A percentile compares a stretch with the other conserved stretches of the same genome.
phyloP scores from a whole-genome alignment of 2,329 filamentous ascomycete species.

The Ophiosphaerella korrae region DNA sequence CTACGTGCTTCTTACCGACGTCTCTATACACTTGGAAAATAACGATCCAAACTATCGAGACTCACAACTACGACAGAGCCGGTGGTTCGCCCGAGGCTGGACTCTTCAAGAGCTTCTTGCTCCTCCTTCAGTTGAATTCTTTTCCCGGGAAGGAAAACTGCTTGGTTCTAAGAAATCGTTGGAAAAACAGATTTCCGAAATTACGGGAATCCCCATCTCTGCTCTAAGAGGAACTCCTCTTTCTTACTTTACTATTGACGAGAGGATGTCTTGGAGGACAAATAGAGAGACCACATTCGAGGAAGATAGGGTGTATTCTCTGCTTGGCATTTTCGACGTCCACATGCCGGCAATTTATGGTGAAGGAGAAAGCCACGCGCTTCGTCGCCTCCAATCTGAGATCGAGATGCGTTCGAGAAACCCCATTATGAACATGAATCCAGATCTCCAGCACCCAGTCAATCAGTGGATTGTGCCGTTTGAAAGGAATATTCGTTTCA shows the following conservation, averaged over 20 bases:
- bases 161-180: slow-evolving; percentile 4
- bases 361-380: no score
- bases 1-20: no score
- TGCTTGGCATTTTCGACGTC: not conserved
- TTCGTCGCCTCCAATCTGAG: no score
- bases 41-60: no score
- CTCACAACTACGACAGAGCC: no score
- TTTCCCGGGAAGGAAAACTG: slow-evolving; percentile 4
- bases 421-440: no score
- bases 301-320: slow-evolving; percentile 1
- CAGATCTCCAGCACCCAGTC: no score
- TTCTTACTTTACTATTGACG: slow-evolving; percentile 5
- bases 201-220: slow-evolving; percentile 3
- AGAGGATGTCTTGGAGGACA: slow-evolving; percentile 10
- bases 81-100: not conserved
- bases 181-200: slow-evolving; percentile 1
- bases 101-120: slow-evolving; percentile 3
- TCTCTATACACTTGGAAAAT: no score
- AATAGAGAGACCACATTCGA: slow-evolving; percentile 3
- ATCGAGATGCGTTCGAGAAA: no score
- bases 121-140: slow-evolving; percentile 10
- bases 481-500: slow-evolving; percentile 1
- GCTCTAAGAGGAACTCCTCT: slow-evolving; percentile 1
- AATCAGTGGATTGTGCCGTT: not conserved
- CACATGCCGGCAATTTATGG: not conserved